Conservation (phyloP, 2,329 filamentous ascomycete genomes). For the Dothideomycetes sp. region DNA sequence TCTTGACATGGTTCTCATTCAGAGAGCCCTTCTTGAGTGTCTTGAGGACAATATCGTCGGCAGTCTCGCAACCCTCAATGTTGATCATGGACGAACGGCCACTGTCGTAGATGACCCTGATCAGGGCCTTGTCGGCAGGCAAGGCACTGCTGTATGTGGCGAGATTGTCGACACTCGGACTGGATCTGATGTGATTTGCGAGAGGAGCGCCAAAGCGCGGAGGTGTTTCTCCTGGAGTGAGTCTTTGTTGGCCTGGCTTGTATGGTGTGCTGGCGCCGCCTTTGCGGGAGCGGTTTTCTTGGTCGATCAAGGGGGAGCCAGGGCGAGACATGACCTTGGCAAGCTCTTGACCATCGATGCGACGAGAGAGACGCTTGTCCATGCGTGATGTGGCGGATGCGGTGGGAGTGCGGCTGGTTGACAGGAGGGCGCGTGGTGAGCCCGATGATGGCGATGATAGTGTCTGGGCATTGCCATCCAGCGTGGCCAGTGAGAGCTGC, state of each 20-base stretch:
- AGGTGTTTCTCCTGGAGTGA: slow-evolving; percentile 41
- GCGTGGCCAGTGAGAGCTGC: slow-evolving; percentile 73
- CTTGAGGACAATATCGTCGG: slow-evolving; percentile 84
- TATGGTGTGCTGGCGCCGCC: slow-evolving; percentile 51
- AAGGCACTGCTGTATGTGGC: slow-evolving; percentile 67
- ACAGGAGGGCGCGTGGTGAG: slow-evolving; percentile 37
- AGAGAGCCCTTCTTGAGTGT: slow-evolving; percentile 81
- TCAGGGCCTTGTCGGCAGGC: slow-evolving; percentile 77
- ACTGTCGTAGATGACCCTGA: slow-evolving; percentile 85
- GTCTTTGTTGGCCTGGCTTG: slow-evolving; percentile 47
- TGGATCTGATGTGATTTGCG: slow-evolving; percentile 64
- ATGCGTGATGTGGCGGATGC: slow-evolving; percentile 36
- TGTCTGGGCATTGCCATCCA: slow-evolving; percentile 55
- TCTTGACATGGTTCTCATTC: slow-evolving; percentile 82
- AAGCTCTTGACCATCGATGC: slow-evolving; percentile 35
- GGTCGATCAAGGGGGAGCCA: slow-evolving; percentile 59
- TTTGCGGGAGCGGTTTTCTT: slow-evolving; percentile 43
- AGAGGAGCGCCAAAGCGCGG: slow-evolving; percentile 40
- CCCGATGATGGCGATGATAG: slow-evolving; percentile 12
- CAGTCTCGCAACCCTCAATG: slow-evolving; percentile 81
- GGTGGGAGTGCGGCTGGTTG: slow-evolving; percentile 23
- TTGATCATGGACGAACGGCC: slow-evolving; percentile 91
- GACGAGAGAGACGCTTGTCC: slow-evolving; percentile 41
- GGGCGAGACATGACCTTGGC: slow-evolving; percentile 56
- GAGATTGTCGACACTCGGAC: slow-evolving; percentile 75